Conservation (phyloP, 345 rosid species). For the Eucalyptus cloeziana region DNA sequence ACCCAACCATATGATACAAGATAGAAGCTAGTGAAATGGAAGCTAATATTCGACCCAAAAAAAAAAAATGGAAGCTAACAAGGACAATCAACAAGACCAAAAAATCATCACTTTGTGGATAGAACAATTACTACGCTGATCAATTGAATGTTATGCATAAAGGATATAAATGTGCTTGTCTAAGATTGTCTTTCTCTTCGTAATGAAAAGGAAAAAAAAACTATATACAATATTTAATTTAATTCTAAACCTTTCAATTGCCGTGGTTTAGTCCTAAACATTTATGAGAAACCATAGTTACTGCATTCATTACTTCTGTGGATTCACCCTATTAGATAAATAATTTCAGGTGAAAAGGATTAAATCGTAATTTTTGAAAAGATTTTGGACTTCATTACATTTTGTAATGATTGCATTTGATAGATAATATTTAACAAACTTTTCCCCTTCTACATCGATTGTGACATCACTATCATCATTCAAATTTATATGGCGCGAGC, state of each 20-base stretch:
- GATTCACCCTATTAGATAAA: background rate
- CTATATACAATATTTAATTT: too few species aligned
- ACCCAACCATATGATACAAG: background rate
- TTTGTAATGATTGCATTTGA: background rate
- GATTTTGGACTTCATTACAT: background rate
- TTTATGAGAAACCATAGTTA: background rate
- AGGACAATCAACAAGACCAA: rapidly evolving
- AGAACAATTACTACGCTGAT: too few species aligned
- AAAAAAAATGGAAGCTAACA: background rate
- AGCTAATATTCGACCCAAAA: too few species aligned
- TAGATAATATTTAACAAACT: background rate
- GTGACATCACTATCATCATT: background rate
- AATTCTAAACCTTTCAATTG: background rate
- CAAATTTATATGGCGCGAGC: background rate
- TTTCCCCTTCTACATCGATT: background rate
- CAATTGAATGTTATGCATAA: background rate
- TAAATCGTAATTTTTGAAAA: background rate
- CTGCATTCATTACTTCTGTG: background rate
- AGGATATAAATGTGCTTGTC: background rate
- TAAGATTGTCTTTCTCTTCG: background rate
- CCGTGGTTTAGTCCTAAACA: rapidly evolving
- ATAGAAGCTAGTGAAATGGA: background rate
- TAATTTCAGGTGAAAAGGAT: background rate
- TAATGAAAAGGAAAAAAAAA: too few species aligned
- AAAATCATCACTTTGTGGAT: too few species aligned